These are phyloP conservation scores for Suzukiozyma palmioleophila DNA, from an alignment of 1,139 yeast genomes.

Conservation along the genomic window DNA sequence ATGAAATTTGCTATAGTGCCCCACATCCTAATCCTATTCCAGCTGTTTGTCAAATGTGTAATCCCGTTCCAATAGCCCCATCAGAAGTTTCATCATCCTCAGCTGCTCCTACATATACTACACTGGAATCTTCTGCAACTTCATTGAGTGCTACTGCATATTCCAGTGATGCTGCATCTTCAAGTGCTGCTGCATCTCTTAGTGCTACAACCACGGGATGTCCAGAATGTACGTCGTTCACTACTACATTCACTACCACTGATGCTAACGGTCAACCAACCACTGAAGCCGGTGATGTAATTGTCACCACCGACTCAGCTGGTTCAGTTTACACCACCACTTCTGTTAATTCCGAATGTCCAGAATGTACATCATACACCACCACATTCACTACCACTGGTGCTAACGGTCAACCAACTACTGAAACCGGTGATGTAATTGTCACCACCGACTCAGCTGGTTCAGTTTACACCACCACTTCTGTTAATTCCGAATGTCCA, in stretches of 20 bases:
- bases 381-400: too few species aligned
- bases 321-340: too few species aligned
- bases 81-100: constrained; percentile 1
- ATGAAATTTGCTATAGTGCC: constrained; percentile 14
- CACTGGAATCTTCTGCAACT: constrained; percentile 5
- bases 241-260: constrained; percentile 1
- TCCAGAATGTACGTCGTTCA: background rate
- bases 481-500: too few species aligned
- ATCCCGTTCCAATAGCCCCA: constrained; percentile 11
- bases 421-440: too few species aligned
- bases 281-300: too few species aligned
- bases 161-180: constrained; percentile 2
- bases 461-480: too few species aligned
- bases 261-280: constrained; percentile 5
- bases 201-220: constrained; percentile 6
- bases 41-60: constrained; percentile 12
- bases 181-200: constrained; percentile 5
- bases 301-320: too few species aligned
- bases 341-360: too few species aligned
- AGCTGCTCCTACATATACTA: background rate
- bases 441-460: too few species aligned
- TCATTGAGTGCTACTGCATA: constrained; percentile 8
- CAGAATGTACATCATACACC: too few species aligned
- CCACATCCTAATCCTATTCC: constrained; percentile 15
- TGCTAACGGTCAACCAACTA: too few species aligned